Evolutionary conservation across 192 early-diverging fungal species (phyloP).

Genomic region (Coemansia erecta): DNA sequence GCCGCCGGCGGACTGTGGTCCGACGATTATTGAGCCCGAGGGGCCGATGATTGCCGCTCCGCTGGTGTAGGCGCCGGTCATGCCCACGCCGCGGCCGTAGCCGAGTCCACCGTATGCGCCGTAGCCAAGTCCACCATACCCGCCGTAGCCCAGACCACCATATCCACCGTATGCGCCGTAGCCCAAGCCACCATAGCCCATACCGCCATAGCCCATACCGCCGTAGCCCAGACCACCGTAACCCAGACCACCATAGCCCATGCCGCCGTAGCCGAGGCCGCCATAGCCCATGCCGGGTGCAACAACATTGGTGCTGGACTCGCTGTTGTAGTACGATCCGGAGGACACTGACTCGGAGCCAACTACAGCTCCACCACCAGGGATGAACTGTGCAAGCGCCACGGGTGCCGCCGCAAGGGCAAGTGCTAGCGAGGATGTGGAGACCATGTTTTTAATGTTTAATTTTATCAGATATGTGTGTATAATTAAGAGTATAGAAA

Average conservation of each 20-base stretch:
- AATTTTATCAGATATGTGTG: not conserved
- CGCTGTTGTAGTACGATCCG: slow-evolving; percentile 50
- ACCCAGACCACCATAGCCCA: slow-evolving; percentile 19
- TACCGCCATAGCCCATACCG: slow-evolving; percentile 7
- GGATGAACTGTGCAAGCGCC: slow-evolving; percentile 29
- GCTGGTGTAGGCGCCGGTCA: slow-evolving; percentile 37
- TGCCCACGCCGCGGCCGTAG: slow-evolving; percentile 22
- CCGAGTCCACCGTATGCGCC: slow-evolving; percentile 13
- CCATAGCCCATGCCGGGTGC: slow-evolving; percentile 19
- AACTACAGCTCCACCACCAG: slow-evolving; percentile 13
- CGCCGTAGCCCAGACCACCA: slow-evolving; percentile 18
- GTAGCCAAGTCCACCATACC: slow-evolving; percentile 17
- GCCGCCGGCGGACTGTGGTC: slow-evolving; percentile 54
- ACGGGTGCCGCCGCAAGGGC: slow-evolving; percentile 14
- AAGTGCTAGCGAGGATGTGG: slow-evolving; percentile 20
- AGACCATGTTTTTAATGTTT: slow-evolving; percentile 29
- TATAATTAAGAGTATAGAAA: not conserved
- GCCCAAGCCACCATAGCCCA: slow-evolving; percentile 12
- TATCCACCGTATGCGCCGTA: slow-evolving; percentile 8
- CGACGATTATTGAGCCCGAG: slow-evolving; percentile 48
- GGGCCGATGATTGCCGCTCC: slow-evolving; percentile 49
- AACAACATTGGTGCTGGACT: slow-evolving; percentile 14
- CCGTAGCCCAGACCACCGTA: slow-evolving; percentile 12
- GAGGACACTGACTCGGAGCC: slow-evolving; percentile 40
- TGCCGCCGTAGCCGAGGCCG: slow-evolving; percentile 1